Conservation (phyloP, 768 basidiomycete species). For the Psilocybe subaeruginosa region DNA sequence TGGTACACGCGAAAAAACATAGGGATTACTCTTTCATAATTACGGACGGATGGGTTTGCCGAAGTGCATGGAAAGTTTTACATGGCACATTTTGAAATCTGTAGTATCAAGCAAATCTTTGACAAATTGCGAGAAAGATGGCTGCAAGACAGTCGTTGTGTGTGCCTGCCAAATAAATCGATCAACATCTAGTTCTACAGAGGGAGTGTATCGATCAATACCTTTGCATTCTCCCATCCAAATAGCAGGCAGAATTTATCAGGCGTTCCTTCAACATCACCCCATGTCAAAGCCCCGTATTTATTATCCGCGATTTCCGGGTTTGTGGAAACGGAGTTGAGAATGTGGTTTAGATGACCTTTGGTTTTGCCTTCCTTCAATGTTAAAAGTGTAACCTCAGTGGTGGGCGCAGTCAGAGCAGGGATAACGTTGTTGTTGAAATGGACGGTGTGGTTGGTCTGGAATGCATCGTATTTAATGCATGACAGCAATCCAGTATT, state of each 20-base stretch:
- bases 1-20: not conserved
- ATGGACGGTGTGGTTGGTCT: constrained; percentile 18
- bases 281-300: constrained; percentile 10
- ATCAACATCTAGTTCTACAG: not conserved
- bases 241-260: constrained; percentile 4
- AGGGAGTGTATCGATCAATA: not conserved
- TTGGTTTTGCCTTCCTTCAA: constrained; percentile 5
- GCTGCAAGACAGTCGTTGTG: not conserved
- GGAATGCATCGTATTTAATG: constrained; percentile 11
- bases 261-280: constrained; percentile 6
- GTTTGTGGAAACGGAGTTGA: not conserved
- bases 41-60: not conserved
- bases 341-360: not conserved
- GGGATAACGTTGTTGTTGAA: constrained; percentile 16
- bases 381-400: constrained; percentile 12
- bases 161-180: not conserved
- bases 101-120: not conserved
- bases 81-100: not conserved
- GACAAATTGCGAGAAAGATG: not conserved
- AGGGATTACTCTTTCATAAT: not conserved
- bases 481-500: constrained; percentile 17
- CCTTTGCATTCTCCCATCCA: constrained; percentile 16
- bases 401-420: constrained; percentile 16
- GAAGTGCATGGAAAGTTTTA: not conserved
- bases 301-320: not conserved